Conservation (phyloP, 352 stramenopile genomes). For the Phytophthora agathidicida region DNA sequence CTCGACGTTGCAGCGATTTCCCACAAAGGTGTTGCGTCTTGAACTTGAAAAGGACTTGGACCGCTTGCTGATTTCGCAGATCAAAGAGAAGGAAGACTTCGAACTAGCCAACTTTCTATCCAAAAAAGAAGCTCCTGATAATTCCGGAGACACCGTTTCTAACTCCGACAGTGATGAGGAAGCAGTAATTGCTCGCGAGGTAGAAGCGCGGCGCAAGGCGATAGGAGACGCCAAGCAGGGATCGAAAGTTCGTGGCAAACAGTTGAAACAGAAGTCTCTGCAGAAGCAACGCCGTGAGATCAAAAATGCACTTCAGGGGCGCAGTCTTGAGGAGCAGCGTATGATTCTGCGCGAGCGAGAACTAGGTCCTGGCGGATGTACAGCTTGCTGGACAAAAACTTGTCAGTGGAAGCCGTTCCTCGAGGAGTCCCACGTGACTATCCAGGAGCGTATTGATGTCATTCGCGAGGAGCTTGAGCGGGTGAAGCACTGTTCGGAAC, state of each 20-base stretch:
- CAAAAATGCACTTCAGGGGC: slow-evolving; percentile 67
- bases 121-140: slow-evolving; percentile 2
- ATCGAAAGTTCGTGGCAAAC: slow-evolving; percentile 55
- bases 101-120: slow-evolving; percentile 60
- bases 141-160: slow-evolving; percentile 37
- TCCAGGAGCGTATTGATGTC: slow-evolving; percentile 64
- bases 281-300: slow-evolving; percentile 81
- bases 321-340: slow-evolving; percentile 70
- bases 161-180: slow-evolving; percentile 81
- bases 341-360: slow-evolving; percentile 68
- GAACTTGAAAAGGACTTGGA: slow-evolving; percentile 94
- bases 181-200: slow-evolving; percentile 62
- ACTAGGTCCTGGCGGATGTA: slow-evolving; percentile 77
- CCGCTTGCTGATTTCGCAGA: slow-evolving; percentile 86
- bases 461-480: slow-evolving; percentile 75
- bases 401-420: slow-evolving; percentile 73
- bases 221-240: slow-evolving; percentile 43
- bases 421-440: slow-evolving; percentile 50
- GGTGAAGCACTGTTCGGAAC: slow-evolving; percentile 62
- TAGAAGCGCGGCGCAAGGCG: slow-evolving; percentile 34
- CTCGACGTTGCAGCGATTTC: slow-evolving; percentile 89
- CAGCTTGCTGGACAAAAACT: slow-evolving; percentile 79
- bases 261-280: slow-evolving; percentile 61
- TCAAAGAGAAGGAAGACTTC: slow-evolving; percentile 72
- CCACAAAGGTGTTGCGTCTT: slow-evolving; percentile 84